phyloP scores from a whole-genome alignment of 2,329 filamentous ascomycete species.

The Hymenoscyphus repandus region DNA sequence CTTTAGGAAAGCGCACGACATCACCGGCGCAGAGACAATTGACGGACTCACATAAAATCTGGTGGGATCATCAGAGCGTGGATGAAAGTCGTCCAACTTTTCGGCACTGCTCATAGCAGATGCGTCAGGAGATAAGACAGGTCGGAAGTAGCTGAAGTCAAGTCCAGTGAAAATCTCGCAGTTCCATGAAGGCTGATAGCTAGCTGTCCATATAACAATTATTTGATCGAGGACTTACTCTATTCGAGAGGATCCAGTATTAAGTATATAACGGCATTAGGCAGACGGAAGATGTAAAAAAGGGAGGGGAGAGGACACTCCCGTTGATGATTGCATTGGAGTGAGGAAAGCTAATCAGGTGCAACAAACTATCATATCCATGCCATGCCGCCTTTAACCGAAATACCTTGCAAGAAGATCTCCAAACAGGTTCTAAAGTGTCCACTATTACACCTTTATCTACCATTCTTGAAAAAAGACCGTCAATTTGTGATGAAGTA shows the following conservation, averaged over 20 bases:
- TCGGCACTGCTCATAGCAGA: slow-evolving; percentile 5
- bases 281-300: not conserved
- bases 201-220: no score
- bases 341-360: not conserved
- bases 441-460: no score
- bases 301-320: not conserved
- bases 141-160: not conserved
- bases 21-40: not conserved
- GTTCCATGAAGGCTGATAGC: not conserved
- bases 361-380: no score
- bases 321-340: not conserved
- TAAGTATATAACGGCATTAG: not conserved
- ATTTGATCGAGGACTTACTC: no score
- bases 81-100: not conserved
- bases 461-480: no score
- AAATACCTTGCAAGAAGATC: no score
- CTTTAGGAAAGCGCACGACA: not conserved
- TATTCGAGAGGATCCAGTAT: no score
- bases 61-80: slow-evolving; percentile 1
- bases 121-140: slow-evolving; percentile 3
- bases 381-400: no score
- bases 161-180: slow-evolving; percentile 4
- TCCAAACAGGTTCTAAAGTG: no score
- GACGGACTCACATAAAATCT: not conserved
- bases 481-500: no score